phyloP scores from a whole-genome alignment of 2,329 filamentous ascomycete genomes.

The Neofusicoccum kwambonambiense region DNA sequence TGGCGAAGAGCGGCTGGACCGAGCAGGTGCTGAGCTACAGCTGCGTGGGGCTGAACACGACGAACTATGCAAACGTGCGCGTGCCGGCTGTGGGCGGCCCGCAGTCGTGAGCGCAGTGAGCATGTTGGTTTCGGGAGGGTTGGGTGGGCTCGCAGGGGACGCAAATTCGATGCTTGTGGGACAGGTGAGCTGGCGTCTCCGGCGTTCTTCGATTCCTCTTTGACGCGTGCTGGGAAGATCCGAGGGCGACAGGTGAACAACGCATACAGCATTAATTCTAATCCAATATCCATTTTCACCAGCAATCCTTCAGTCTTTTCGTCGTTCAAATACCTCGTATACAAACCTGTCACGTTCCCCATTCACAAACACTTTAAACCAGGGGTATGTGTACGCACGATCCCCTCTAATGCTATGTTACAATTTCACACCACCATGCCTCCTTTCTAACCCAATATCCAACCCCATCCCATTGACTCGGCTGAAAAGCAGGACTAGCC shows the following conservation, averaged over 20 bases:
- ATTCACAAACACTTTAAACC: not conserved
- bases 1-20: not conserved
- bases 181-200: too few relatives aligned
- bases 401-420: conserved; percentile 5
- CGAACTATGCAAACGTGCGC: not conserved
- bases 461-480: not conserved
- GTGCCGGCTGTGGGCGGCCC: too few relatives aligned
- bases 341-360: not conserved
- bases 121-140: too few relatives aligned
- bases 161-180: too few relatives aligned
- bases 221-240: too few relatives aligned
- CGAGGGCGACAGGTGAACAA: too few relatives aligned
- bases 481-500: not conserved
- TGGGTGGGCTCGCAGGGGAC: too few relatives aligned
- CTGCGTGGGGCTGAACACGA: not conserved
- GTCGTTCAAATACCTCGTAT: not conserved
- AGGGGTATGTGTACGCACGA: not conserved
- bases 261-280: too few relatives aligned
- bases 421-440: not conserved
- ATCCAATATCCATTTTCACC: too few relatives aligned
- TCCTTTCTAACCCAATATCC: not conserved
- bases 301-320: too few relatives aligned
- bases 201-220: too few relatives aligned
- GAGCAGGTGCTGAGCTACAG: not conserved
- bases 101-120: too few relatives aligned